Base-by-base conservation (phyloP, 768 basidiomycete genomes). In the Hypholoma sublateritium region DNA sequence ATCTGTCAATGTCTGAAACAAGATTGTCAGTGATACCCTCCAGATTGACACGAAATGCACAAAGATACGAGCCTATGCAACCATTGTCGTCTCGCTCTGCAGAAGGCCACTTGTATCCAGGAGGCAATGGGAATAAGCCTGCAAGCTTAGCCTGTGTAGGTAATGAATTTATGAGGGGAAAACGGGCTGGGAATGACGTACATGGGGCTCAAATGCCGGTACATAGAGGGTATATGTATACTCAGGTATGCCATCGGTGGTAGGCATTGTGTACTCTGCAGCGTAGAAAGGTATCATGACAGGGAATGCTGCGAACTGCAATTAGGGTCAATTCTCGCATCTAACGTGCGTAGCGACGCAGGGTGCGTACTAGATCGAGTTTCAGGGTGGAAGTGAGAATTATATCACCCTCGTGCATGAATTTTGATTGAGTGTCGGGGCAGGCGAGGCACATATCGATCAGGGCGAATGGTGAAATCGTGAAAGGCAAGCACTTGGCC, bases 221-320 rank as follows among this genome's bases (percentile, higher is more conserved):
- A 14, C 13, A 6, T 41, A 41, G 16, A 44, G 25, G 1, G 4
- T 51, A 32, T 5, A 41, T 21, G 19, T 35, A 8, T 21, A 19
- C 7, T 34, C 19, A 41, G 16, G 39, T n/a, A 44, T 4, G 19
- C 14, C 42, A 7, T 28, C 9, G 0, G 11, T 25, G 5, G 24
- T 14, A 17, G 28, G 44, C 6, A 68, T 61, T 49, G 77, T 62
- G 62, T 86, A 88, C 60, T 79, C 78, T 17, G 75, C 77, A 9
- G 88, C 70, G 68, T 88, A 89, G 4, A 86, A 65, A 4, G 87
- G 87, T n/a, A 88, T 67, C 19, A 88, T 74, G 32, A 88, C 71
- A 3, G 87, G 87, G 59, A 83, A 85, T 36, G 80, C 84, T 21
- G 85, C 78, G 17, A 81, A 71, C 86, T 86, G 13, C 39, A 41